Evolutionary conservation across 768 basidiomycete genomes (phyloP), one percentile per base, ranked within the genome.

Genomic region (Tulasnella sp.): DNA sequence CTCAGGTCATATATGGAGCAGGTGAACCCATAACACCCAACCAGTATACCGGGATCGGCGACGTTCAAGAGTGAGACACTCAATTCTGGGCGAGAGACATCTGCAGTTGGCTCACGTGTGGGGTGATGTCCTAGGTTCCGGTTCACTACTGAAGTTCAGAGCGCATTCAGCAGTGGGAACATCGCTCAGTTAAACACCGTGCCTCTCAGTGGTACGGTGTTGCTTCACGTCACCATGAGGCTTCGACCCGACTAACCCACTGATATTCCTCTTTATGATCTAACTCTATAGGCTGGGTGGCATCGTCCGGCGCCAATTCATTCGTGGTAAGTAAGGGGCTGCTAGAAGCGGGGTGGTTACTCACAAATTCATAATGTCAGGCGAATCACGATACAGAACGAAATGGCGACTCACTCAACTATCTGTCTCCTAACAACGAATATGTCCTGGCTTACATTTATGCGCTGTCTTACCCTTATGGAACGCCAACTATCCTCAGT

Each of bases 381-480:
- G 72, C 78, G 0, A 84, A 85, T 64, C 84, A 85, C 60, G 84
- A 85, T 63, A 85, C 83, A 0, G 84, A 85, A 67, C 70, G 84
- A 38, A 74, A 74, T 55, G 79, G 78, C 1, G 65, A 57, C 25
- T 82, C 82, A 0, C 71, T 85, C 5, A 82, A 78, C 64, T 73
- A 73, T 46, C 78, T 80, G 60, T 84, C 84, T 0, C 73, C 83
- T 0, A 78, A 77, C 19, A 85, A 85, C 67, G 76, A 79, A 0
- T 85, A 85, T 66, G 74, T 76, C 15, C 73, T 76, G 2, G 82
- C 81, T 0, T 75, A 72, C 10, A 75, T 87, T 30, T 84, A 83
- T 71, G 83, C 81, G 0, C 75, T 85, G 17, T 60, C 70, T 67
- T 30, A 82, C 65, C 73, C 83, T 0, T 86, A 82, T 67, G 83